These are phyloP conservation scores for Strobilomyces confusus DNA, from an alignment of 768 basidiomycete species.

Conservation along the genomic window DNA sequence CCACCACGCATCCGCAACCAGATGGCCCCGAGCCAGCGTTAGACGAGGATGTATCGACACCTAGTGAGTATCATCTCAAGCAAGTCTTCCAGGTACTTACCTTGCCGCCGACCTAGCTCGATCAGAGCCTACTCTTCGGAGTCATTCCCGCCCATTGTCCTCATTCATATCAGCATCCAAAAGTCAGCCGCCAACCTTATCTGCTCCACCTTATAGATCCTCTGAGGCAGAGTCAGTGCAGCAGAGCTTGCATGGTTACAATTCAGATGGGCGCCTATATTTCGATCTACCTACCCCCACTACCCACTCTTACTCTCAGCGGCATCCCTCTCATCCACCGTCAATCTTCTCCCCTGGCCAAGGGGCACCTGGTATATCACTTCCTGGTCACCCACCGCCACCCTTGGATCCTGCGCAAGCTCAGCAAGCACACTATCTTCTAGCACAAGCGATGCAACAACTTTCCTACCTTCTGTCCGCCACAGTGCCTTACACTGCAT, in stretches of 20 bases:
- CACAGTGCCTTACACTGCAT: slow-evolving; percentile 25
- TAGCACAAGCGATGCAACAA: slow-evolving; percentile 40
- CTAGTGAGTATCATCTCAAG: slow-evolving; percentile 10
- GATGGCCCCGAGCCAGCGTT: background rate
- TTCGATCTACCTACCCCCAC: slow-evolving; percentile 18
- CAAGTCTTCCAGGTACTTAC: slow-evolving; percentile 5
- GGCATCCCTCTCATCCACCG: slow-evolving; percentile 15
- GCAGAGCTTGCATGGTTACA: background rate
- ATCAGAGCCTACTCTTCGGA: background rate
- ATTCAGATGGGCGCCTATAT: slow-evolving; percentile 2
- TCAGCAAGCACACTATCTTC: slow-evolving; percentile 36
- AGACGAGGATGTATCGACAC: slow-evolving; percentile 4
- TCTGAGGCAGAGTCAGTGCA: slow-evolving; percentile 5
- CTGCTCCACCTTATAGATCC: slow-evolving; percentile 7
- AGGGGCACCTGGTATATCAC: slow-evolving; percentile 15
- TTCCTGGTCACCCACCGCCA: slow-evolving; percentile 27
- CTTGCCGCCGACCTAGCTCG: slow-evolving; percentile 6
- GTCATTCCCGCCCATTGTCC: slow-evolving; percentile 11
- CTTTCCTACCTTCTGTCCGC: slow-evolving; percentile 37
- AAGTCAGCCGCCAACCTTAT: slow-evolving; percentile 4
- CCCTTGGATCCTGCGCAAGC: slow-evolving; percentile 27
- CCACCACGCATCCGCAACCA: background rate
- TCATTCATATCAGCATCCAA: slow-evolving; percentile 5
- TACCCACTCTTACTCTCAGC: slow-evolving; percentile 20
- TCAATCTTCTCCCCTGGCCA: slow-evolving; percentile 17